Conservation (phyloP, 2,329 filamentous ascomycete species). For the Pseudocercospora macadamiae region DNA sequence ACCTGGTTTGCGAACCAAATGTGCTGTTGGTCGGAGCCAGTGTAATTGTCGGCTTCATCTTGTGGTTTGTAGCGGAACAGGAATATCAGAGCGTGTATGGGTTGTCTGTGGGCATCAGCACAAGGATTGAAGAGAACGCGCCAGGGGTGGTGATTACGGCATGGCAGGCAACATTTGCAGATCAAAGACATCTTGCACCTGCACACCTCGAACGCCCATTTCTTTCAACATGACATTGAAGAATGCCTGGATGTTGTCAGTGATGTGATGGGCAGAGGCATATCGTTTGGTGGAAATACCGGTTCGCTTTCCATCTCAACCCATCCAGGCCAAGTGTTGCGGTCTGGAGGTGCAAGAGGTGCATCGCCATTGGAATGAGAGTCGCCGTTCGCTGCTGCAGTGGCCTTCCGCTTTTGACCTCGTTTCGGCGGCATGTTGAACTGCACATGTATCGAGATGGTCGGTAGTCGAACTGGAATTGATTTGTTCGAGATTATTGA, state of each 20-base stretch:
- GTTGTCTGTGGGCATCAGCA: constrained; percentile 54
- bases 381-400: constrained; percentile 38
- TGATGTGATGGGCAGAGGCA: not conserved
- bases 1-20: constrained; percentile 98
- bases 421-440: constrained; percentile 27
- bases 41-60: constrained; percentile 54
- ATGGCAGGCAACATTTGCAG: constrained; percentile 61
- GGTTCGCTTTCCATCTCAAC: constrained; percentile 89
- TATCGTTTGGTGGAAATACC: constrained; percentile 53
- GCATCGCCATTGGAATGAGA: constrained; percentile 45
- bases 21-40: constrained; percentile 54
- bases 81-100: constrained; percentile 85
- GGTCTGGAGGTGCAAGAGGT: constrained; percentile 50
- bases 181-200: constrained; percentile 74
- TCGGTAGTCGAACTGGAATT: not conserved
- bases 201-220: constrained; percentile 73
- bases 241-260: constrained; percentile 60
- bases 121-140: not conserved
- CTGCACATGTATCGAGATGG: not conserved
- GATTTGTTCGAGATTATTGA: too few species aligned
- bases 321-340: constrained; percentile 70
- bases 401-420: constrained; percentile 29
- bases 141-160: constrained; percentile 40
- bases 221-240: constrained; percentile 84
- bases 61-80: constrained; percentile 68